A percentile compares a stretch with the other conserved stretches of the same genome.
These are phyloP conservation scores for Botryotinia calthae DNA, from an alignment of 2,329 filamentous ascomycete genomes.

Conservation along the genomic window DNA sequence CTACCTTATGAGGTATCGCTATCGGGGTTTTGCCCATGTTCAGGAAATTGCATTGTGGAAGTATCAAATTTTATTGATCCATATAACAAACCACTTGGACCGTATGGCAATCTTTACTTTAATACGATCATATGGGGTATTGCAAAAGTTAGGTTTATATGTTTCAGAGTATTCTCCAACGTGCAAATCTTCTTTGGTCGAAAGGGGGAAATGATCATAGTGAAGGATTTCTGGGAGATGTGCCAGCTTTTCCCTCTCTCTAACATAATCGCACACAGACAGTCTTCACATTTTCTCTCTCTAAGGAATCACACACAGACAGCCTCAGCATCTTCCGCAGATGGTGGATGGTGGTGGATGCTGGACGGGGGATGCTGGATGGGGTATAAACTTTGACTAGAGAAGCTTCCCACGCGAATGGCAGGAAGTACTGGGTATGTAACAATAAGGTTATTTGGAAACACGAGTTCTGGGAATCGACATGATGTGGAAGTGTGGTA, in stretches of 20 bases:
- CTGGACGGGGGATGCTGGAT: too few relatives aligned
- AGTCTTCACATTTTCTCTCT: background rate
- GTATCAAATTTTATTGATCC: constrained; percentile 13
- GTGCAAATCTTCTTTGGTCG: background rate
- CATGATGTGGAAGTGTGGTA: background rate
- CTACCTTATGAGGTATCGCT: background rate
- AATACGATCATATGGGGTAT: background rate
- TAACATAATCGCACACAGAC: background rate
- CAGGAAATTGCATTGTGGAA: constrained; percentile 13
- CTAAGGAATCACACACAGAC: background rate
- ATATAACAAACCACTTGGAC: background rate
- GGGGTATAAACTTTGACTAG: background rate
- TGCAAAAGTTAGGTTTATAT: background rate
- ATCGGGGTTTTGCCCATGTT: constrained; percentile 3
- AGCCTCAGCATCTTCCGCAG: background rate
- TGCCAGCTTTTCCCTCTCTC: background rate
- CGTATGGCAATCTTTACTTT: background rate
- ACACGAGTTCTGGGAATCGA: background rate
- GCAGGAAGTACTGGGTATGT: background rate
- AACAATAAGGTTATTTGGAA: background rate
- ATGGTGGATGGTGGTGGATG: too few relatives aligned
- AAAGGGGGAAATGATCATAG: background rate
- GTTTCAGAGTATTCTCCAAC: constrained; percentile 8
- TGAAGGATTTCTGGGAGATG: background rate
- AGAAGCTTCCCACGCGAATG: background rate